Evolutionary conservation across 495 filamentous ascomycete species (phyloP), one percentile per base, ranked within the genome.

Genomic region (Staphylotrichum tortipilum): DNA sequence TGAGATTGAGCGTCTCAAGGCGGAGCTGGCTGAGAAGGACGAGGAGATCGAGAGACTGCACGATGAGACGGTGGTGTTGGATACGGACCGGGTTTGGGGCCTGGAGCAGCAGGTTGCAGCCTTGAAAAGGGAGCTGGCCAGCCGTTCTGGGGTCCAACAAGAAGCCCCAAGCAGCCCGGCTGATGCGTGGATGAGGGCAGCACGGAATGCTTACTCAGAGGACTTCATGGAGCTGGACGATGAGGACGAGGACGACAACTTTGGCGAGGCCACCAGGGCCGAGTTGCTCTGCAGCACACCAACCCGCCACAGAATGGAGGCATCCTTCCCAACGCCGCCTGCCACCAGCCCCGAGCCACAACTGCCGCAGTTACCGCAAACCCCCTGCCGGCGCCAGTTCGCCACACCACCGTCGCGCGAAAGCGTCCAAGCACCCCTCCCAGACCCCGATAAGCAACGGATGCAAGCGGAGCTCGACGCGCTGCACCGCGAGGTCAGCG

Each of bases 11-110:
- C 64, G 70, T 5, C 70, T 84, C 17, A 73, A 77, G 39, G 65
- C 74, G 37, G 73, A 81, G 35, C 53, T 85, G 33, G 66, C 70
- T 2, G 62, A 72, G 0, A 67, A 76, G 28, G 75, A 83, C 49
- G 57, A 67, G 4, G 67, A 75, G 54, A 72, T 78, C 41, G 65
- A 65, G 18, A 53, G 64, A 14, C 53, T 83, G 17, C 76, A 76
- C 11, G 65, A 77, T 22, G 75, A 83, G 47, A 73, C 70, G 0
- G 31, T 68, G 3, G 52, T 64, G 10, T 35, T 70, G 0, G 72
- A 75, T 49, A 65, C 66, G 0, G 70, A 63, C 2, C 59, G 69
- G 11, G 64, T 74, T 26, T 54, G 66, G 55, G 64, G 69, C 26
- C 76, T 68, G 51, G 72, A 63, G 49, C 57, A 46, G 49, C 66